phyloP scores from a whole-genome alignment of 768 basidiomycete genomes.

The Boletus reticuloceps region DNA sequence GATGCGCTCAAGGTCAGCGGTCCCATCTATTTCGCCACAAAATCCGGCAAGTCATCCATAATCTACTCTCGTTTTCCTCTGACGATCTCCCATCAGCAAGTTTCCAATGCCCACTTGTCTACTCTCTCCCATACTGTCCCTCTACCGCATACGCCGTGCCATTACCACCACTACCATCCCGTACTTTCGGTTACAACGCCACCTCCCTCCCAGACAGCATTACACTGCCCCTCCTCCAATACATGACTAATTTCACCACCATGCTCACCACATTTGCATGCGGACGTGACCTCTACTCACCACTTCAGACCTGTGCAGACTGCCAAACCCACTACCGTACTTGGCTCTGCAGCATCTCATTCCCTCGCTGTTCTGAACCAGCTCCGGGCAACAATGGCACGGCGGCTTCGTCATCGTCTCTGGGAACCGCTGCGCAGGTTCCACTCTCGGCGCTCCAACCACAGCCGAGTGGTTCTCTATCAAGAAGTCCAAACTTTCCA shows the following conservation, averaged over 20 bases:
- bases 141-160: slow-evolving; percentile 67
- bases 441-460: slow-evolving; percentile 51
- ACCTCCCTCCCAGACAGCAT: slow-evolving; percentile 49
- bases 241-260: slow-evolving; percentile 71
- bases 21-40: slow-evolving; percentile 72
- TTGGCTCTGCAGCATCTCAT: slow-evolving; percentile 74
- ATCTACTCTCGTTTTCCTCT: not conserved
- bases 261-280: slow-evolving; percentile 73
- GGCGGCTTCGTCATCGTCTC: slow-evolving; percentile 13
- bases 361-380: slow-evolving; percentile 72
- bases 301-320: slow-evolving; percentile 71
- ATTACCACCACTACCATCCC: slow-evolving; percentile 47
- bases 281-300: slow-evolving; percentile 78
- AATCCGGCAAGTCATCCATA: slow-evolving; percentile 51
- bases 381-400: slow-evolving; percentile 24
- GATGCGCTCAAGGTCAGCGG: slow-evolving; percentile 56
- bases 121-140: slow-evolving; percentile 75
- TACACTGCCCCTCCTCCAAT: slow-evolving; percentile 50
- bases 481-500: slow-evolving; percentile 51
- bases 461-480: slow-evolving; percentile 37
- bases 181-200: slow-evolving; percentile 44
- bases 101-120: slow-evolving; percentile 68
- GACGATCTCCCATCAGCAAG: slow-evolving; percentile 34
- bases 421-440: slow-evolving; percentile 25
- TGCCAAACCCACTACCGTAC: slow-evolving; percentile 70